Conservation (phyloP, 352 stramenopile species). For the Phytophthora sojae region DNA sequence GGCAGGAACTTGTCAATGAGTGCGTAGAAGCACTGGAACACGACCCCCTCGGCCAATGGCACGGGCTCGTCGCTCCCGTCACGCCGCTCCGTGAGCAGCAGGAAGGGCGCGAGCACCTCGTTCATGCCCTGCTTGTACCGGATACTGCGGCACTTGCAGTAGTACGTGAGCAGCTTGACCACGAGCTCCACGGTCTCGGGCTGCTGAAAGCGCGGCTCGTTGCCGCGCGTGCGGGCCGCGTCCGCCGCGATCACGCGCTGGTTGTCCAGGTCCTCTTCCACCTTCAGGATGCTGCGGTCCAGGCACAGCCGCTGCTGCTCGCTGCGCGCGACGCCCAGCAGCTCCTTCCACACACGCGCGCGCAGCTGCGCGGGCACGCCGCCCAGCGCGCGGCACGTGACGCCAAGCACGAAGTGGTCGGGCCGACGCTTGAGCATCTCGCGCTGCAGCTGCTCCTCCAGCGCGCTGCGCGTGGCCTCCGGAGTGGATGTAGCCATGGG, state of each 20-base stretch:
- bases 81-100: conserved; percentile 67
- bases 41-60: conserved; percentile 62
- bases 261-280: conserved; percentile 90
- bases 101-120: conserved; percentile 93
- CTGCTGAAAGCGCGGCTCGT: conserved; percentile 81
- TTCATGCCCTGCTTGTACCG: conserved; percentile 96
- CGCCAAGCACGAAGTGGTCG: conserved; percentile 76
- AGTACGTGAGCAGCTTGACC: conserved; percentile 91
- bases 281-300: conserved; percentile 74
- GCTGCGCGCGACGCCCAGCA: conserved; percentile 73
- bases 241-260: conserved; percentile 92
- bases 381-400: conserved; percentile 75
- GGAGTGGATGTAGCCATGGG: too few species aligned
- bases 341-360: conserved; percentile 79
- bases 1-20: conserved; percentile 91
- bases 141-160: conserved; percentile 92
- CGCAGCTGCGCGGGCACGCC: conserved; percentile 64
- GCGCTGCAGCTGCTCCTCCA: conserved; percentile 50
- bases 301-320: conserved; percentile 56
- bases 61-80: conserved; percentile 32
- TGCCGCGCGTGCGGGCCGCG: conserved; percentile 81
- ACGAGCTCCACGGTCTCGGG: conserved; percentile 80
- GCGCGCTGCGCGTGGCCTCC: too few species aligned
- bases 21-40: conserved; percentile 91
- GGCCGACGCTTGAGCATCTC: conserved; percentile 78